phyloP scores from a whole-genome alignment of 176 grass and related monocot genomes.

The Aegilops speltoides region DNA sequence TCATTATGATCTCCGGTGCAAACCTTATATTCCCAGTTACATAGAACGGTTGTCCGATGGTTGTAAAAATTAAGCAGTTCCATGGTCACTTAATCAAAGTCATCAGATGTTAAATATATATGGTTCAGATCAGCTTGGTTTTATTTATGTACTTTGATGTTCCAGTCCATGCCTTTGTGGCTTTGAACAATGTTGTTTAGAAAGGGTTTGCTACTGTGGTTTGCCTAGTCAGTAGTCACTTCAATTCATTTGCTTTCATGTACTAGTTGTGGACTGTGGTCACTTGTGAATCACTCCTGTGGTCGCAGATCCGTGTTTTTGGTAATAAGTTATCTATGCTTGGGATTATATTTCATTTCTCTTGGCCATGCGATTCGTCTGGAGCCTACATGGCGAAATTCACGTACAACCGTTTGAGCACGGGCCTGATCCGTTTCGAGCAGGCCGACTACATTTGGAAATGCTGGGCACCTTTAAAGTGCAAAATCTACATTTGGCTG shows the following conservation, averaged over 20 bases:
- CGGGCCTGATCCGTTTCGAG: too few relatives aligned
- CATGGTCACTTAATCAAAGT: neutral
- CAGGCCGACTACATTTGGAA: too few relatives aligned
- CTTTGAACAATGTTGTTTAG: neutral
- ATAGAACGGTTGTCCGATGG: neutral
- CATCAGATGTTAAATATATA: neutral
- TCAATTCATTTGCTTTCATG: neutral
- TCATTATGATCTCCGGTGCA: neutral
- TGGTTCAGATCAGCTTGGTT: neutral
- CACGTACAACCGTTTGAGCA: too few relatives aligned
- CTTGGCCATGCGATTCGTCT: too few relatives aligned
- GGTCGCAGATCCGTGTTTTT: neutral
- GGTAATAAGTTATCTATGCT: neutral
- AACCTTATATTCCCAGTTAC: conserved; percentile 9
- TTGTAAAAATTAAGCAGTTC: neutral
- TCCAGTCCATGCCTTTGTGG: neutral
- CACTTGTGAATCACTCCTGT: too few relatives aligned
- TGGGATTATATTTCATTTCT: neutral
- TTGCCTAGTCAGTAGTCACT: neutral
- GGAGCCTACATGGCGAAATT: too few relatives aligned
- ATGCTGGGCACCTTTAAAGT: too few relatives aligned
- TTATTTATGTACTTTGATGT: neutral
- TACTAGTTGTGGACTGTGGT: too few relatives aligned
- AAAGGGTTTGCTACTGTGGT: neutral
- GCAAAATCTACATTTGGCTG: too few relatives aligned